Evolutionary conservation across 257 asterid genomes (phyloP), one percentile per base, ranked within the genome.

Genomic region (Lantana camara): DNA sequence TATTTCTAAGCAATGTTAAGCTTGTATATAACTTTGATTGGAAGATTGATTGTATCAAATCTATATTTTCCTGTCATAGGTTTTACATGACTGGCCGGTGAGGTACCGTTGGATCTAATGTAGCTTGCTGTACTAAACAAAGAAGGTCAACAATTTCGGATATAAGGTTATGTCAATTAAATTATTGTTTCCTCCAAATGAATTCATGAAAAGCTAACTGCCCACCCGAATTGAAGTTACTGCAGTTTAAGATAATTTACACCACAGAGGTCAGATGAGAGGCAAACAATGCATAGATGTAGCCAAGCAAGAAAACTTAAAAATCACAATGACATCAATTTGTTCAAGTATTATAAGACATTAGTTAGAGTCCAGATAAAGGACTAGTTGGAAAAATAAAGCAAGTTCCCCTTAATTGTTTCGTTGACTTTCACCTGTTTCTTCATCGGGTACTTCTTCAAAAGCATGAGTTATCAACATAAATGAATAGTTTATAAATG

Each of bases 71-170:
- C 23, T 48, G 35, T 22, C 55, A 29, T 60, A 24, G 30, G n/a
- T 29, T 20, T 40, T 51, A 40, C 42, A 52, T 21, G 10, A 46
- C 7, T 22, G 46, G 19, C 32, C 9, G n/a, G 11, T 30, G 34
- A 47, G 59, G 51, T 21, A 32, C 22, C 19, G 35, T 10, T 34
- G 11, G 44, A 34, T 13, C 48, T 50, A n/a, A n/a, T n/a, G n/a
- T n/a, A n/a, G n/a, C n/a, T n/a, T 19, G 50, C 49, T 58, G 40
- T 19, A 57, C 47, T 19, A 63, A 63, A 9, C 11, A 48, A 63
- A 15, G 24, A 20, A 55, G 21, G 37, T 20, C 29, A 45, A 40
- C 17, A 10, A 64, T 38, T 57, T 11, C 42, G 15, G 45, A 44
- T 63, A 38, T 9, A 9, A 7, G 21, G 6, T 20, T 12, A 32